A percentile compares a stretch with the other conserved stretches of the same genome.
phyloP scores from a whole-genome alignment of 208 protist species.

The Crithidia acanthocephali region DNA sequence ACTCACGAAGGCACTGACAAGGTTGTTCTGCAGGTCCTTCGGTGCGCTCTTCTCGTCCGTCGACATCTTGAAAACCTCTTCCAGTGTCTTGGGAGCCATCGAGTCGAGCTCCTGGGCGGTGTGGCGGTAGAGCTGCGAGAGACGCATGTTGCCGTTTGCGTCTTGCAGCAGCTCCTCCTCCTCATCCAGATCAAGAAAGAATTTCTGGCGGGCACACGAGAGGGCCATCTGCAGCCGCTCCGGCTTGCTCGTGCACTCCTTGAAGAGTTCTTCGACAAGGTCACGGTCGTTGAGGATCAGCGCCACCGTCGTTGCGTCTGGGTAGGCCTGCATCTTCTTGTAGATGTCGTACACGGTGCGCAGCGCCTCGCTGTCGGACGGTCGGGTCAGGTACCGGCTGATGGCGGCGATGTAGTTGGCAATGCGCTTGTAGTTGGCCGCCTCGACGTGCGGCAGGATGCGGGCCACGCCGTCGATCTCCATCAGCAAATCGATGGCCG shows the following conservation, averaged over 20 bases:
- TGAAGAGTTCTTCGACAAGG: conserved; percentile 83
- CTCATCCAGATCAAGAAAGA: conserved; percentile 86
- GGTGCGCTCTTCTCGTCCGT: conserved; percentile 37
- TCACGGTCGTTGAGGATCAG: conserved; percentile 87
- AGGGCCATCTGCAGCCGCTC: conserved; percentile 94
- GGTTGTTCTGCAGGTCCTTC: conserved; percentile 92
- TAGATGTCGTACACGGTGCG: conserved; percentile 94
- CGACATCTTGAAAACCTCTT: conserved; percentile 98
- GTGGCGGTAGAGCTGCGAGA: conserved; percentile 95
- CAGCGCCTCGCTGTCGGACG: conserved; percentile 93
- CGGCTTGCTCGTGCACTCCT: conserved; percentile 62
- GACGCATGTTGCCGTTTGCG: conserved; percentile 95
- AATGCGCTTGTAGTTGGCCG: conserved; percentile 95
- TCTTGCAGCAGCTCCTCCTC: conserved; percentile 90
- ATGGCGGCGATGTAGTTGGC: conserved; percentile 95
- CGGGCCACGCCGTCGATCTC: conserved; percentile 94
- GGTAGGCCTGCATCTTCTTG: conserved; percentile 88
- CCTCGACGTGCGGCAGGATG: conserved; percentile 93
- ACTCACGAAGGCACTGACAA: conserved; percentile 98
- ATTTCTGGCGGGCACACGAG: conserved; percentile 91
- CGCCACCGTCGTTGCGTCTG: conserved; percentile 92
- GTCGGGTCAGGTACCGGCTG: conserved; percentile 95
- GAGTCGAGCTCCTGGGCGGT: conserved; percentile 96
- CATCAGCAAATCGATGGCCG: conserved; percentile 99
- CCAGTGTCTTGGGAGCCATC: conserved; percentile 96